These are phyloP conservation scores for Cryptococcus sp. DNA, from an alignment of 1,284 basidiomycete species.

Conservation along the genomic window DNA sequence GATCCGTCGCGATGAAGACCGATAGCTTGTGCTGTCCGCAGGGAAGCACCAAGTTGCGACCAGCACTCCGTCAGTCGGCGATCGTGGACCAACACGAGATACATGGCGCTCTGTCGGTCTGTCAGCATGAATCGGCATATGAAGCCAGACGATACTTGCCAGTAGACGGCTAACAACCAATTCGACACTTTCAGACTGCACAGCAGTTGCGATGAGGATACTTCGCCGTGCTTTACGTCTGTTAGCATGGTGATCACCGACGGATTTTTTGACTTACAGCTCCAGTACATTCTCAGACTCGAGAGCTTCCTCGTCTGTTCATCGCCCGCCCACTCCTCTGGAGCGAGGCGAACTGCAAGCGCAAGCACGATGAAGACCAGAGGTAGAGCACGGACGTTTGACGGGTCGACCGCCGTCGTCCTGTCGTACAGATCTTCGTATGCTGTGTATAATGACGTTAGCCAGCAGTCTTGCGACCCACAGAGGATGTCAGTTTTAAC, in stretches of 20 bases:
- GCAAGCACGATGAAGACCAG: conserved; percentile 92
- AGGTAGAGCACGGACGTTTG: conserved; percentile 83
- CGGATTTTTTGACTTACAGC: conserved; percentile 63
- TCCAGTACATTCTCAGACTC: conserved; percentile 88
- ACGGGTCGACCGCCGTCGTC: conserved; percentile 72
- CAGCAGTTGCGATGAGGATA: conserved; percentile 81
- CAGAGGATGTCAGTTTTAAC: background rate
- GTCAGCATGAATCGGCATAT: conserved; percentile 11
- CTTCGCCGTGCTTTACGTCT: conserved; percentile 72
- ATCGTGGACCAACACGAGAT: conserved; percentile 70
- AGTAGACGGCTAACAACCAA: conserved; percentile 83
- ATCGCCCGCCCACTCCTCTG: conserved; percentile 79
- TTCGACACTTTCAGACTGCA: conserved; percentile 85
- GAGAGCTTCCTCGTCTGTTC: conserved; percentile 71
- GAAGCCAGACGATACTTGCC: conserved; percentile 58
- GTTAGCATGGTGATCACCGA: conserved; percentile 3
- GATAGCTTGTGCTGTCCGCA: conserved; percentile 90
- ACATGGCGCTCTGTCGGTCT: conserved; percentile 72
- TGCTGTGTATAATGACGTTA: conserved; percentile 40
- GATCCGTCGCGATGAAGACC: conserved; percentile 88
- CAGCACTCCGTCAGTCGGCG: conserved; percentile 71
- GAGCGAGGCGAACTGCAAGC: conserved; percentile 79
- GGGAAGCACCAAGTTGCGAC: conserved; percentile 89
- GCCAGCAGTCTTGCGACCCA: background rate
- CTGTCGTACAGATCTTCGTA: conserved; percentile 79